Percentiles rank a stretch among this genome's conserved stretches.
phyloP scores from a whole-genome alignment of 345 rosid genomes.

The Ailanthus altissimus region DNA sequence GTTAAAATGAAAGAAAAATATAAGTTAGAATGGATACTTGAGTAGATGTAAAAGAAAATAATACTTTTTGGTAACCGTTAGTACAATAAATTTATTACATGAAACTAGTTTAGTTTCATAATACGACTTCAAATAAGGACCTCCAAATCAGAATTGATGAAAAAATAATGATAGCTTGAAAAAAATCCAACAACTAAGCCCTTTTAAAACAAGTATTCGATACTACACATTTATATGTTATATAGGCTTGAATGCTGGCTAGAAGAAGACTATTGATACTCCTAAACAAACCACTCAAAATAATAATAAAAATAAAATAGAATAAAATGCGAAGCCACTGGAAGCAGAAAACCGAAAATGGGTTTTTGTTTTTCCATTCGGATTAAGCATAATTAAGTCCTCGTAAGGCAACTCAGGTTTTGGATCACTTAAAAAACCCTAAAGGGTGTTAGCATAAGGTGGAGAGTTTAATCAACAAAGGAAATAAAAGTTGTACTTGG shows the following conservation, averaged over 20 bases:
- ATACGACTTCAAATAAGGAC: neutral
- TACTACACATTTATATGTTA: neutral
- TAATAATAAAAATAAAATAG: no score
- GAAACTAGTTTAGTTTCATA: neutral
- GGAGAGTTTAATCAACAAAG: neutral
- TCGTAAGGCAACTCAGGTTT: neutral
- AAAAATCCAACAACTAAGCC: neutral
- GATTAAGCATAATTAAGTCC: neutral
- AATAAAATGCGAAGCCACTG: neutral
- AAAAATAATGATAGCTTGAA: neutral
- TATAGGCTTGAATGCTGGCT: neutral
- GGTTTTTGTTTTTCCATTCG: neutral
- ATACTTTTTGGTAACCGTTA: conserved; percentile 2
- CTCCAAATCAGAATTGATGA: no score
- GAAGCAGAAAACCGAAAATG: neutral
- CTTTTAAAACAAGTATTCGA: neutral
- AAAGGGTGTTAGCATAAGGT: neutral
- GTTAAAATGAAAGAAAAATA: neutral
- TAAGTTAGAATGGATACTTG: neutral
- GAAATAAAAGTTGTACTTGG: neutral
- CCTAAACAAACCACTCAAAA: no score
- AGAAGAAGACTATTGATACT: no score
- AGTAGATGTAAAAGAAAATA: neutral
- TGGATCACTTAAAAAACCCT: neutral
- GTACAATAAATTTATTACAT: neutral